Evolutionary conservation across 2,329 filamentous ascomycete genomes (phyloP).

Genomic region (Ceratocystis diversiconidia): DNA sequence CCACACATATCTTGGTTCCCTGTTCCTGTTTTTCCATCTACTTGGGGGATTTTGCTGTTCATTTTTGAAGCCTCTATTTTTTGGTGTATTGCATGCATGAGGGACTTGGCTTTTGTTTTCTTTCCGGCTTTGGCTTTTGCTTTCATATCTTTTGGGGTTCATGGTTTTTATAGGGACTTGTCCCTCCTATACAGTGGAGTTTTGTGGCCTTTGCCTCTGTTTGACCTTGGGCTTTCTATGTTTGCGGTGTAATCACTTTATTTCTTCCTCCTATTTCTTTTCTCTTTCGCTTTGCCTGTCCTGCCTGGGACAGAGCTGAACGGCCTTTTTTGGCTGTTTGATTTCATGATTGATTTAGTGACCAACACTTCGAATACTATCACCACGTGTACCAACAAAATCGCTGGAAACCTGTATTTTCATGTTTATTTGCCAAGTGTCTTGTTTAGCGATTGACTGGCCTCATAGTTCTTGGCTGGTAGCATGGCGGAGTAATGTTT

Average conservation of each 20-base stretch:
- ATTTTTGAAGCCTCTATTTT: conserved; percentile 9
- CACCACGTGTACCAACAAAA: neutral
- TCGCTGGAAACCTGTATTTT: too few species aligned
- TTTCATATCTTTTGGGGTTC: conserved; percentile 1
- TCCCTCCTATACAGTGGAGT: conserved; percentile 15
- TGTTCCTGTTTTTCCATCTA: neutral
- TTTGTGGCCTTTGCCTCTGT: conserved; percentile 8
- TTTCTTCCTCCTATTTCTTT: neutral
- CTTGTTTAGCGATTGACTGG: too few species aligned
- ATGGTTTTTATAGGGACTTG: conserved; percentile 9
- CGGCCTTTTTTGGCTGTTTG: neutral
- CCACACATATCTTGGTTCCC: neutral
- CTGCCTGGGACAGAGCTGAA: too few species aligned
- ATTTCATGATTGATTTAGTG: conserved; percentile 1
- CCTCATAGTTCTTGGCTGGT: too few species aligned
- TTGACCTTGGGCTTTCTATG: neutral
- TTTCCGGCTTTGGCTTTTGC: neutral
- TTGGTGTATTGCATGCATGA: conserved; percentile 13
- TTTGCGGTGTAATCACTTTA: neutral
- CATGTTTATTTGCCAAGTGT: too few species aligned
- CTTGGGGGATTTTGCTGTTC: neutral
- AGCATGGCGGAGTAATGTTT: too few species aligned
- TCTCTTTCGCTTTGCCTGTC: neutral
- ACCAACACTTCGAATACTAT: neutral
- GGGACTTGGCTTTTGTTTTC: conserved; percentile 11